Base-by-base conservation (phyloP, 2,329 filamentous ascomycete species). In the Pseudonectria buxi region DNA sequence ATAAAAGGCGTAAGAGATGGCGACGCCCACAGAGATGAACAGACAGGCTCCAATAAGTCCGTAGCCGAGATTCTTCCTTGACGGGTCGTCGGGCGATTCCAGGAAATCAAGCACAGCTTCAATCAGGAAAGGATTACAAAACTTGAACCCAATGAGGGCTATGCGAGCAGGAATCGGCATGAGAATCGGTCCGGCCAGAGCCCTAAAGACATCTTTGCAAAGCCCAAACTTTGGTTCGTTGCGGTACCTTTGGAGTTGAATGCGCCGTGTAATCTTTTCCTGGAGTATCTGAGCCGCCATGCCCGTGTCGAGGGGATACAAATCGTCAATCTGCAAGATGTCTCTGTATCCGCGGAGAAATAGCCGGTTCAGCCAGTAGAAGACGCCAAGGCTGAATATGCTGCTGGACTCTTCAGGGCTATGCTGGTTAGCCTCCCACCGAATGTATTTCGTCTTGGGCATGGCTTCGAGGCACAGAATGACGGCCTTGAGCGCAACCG, bases 41-140 rank as follows among this genome's bases (percentile, higher is more conserved):
- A 59, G 42, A 0, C 54, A 52, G 3, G 64, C 65, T 2, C 59
- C 67, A 9, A 71, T 64, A 5, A 69, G 54, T 0, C 66, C 66
- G 38, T 65, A 68, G 2, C 63, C 58, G 11, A 51, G 36, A 24
- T 56, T 60, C 1, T 45, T 39, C 0, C 41, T 40, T 0, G 41
- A 36, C 0, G 32, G 14, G 0, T 43, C 38, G 7, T 48, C 38
- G 2, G 57, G 45, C 3, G 44, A 28, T 14, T 49, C 44, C 3
- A 69, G 50, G 27, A 63, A 62, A 3, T 45, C 37, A 1, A 70
- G 46, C 0, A 64, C 51, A 1, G 54, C 48, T 11, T 64, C 51
- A 35, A 69, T 63, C 25, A 70, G 59, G 15, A 69, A 62, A 0
- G 67, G 65, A 30, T 66, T 64, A 26, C 62, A 64, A 27, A 65